Evolutionary conservation across 192 early-diverging fungal genomes (phyloP), one percentile per base, ranked within the genome.

Genomic region (Coemansia sp.): DNA sequence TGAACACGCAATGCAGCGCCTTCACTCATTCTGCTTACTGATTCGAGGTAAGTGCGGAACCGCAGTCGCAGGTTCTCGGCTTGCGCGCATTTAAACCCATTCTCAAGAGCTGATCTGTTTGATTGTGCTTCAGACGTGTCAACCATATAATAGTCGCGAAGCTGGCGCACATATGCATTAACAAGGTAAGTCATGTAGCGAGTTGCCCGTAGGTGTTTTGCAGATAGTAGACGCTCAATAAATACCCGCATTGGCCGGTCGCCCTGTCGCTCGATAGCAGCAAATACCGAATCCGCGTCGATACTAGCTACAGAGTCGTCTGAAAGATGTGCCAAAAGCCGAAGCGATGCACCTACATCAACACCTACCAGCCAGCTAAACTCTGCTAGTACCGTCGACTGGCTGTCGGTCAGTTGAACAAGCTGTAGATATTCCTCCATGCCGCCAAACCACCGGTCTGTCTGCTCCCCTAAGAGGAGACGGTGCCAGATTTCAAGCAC

Each of bases 171-270:
- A 18, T 78, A 71, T 18, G 52, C 69, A 1, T 49, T 62, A 18
- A 69, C 49, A 58, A 78, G 54, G 34, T 72, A 60, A 4, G 75
- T 78, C 69, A 66, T 68, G 33, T 72, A 72, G 56, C 69, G 69
- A 9, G 59, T 59, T 11, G 75, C 75, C 13, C 64, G 59, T 11
- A 54, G 23, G 27, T 78, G 75, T 13, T 25, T 19, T 3, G 66
- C 65, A 0, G 30, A 13, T 12, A 78, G 37, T 6, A 78, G 65
- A n/a, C 75, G 65, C 59, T 78, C 75, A 21, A 78, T 72, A 25
- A 78, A 64, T 17, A 33, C 51, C 3, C 75, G 69, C 62, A 68
- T 45, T 4, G 60, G 27, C 25, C 41, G 21, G n/a, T 61, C 51
- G 1, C 61, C 59, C 0, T 50, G 30, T 9, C 18, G 4, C 41